Evolutionary conservation across 2,329 filamentous ascomycete species (phyloP), one percentile per base, ranked within the genome.

Genomic region (Xylariomycetidae sp.): DNA sequence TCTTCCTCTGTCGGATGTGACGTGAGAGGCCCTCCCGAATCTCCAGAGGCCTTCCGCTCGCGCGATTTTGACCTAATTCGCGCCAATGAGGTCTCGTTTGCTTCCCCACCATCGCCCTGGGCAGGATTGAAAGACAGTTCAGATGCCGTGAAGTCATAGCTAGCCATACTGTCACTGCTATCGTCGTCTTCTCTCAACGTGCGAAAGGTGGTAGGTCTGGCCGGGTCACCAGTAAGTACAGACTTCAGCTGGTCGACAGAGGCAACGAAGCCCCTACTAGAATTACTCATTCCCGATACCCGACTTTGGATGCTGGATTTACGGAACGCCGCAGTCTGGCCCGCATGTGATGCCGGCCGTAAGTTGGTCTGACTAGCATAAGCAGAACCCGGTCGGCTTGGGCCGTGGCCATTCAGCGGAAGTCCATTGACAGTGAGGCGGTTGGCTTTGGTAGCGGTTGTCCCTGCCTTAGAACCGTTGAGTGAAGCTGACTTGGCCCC

Each of bases 401-500:
- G 48, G 18, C 60, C 57, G 31, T 65, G 59, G 15, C 59, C 61
- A 37, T 62, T 61, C 26, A 46, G 48, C 17, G 51, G 48, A 27
- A 58, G 68, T 35, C 74, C 64, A 45, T 74, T 78, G 23, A 80
- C 68, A n/a, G 72, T 71, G 25, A 85, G 68, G 39, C 75, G 73
- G 42, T 74, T 73, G 30, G 62, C 67, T 48, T 53, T 64, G 10
- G 70, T 72, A 13, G 56, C 68, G 34, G 67, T 70, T 9, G 77
- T 85, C 26, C 76, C 82, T 2, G 75, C 71, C 42, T 77, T 79
- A 3, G 88, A 94, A 15, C 87, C 88, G 34, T 70, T 85, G 34
- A 94, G 64, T 4, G 88, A 94, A 10, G 77, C 75, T 1, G 85
- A 77, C 48, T 82, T 85, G 48, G 80, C 80, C 31, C 70, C 75